phyloP scores from a whole-genome alignment of 352 stramenopile species.

The Pythium brachiatum region DNA sequence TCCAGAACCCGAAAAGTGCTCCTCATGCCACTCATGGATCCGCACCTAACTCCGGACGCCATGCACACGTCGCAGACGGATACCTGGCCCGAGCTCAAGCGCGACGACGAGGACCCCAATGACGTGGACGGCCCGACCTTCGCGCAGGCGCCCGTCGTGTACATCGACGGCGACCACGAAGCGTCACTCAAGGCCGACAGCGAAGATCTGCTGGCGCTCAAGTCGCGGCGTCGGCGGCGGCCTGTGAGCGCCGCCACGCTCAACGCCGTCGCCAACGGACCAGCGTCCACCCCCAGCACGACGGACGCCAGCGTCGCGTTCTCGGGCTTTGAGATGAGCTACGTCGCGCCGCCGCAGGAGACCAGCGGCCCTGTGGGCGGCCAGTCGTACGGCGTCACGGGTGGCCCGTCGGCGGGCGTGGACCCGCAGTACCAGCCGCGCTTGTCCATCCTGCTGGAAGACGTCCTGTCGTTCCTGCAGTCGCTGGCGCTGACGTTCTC shows the following conservation, averaged over 20 bases:
- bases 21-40: slow-evolving; percentile 2
- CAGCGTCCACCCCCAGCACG: neutral
- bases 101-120: slow-evolving; percentile 2
- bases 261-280: neutral
- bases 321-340: slow-evolving; percentile 63
- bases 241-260: neutral
- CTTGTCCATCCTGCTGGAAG: slow-evolving; percentile 25
- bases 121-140: slow-evolving; percentile 20
- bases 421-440: slow-evolving; percentile 20
- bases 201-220: slow-evolving; percentile 22
- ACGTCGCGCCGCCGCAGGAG: slow-evolving; percentile 25
- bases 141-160: slow-evolving; percentile 25
- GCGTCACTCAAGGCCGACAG: slow-evolving; percentile 17
- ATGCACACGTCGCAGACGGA: neutral
- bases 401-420: slow-evolving; percentile 7
- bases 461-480: slow-evolving; percentile 49
- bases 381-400: neutral
- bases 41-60: neutral
- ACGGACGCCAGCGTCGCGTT: slow-evolving; percentile 26
- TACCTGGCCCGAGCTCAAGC: slow-evolving; percentile 21
- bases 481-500: slow-evolving; percentile 40
- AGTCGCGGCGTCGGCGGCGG: slow-evolving; percentile 10
- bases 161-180: slow-evolving; percentile 18
- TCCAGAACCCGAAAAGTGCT: neutral
- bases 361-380: slow-evolving; percentile 7